Evolutionary conservation across 2,329 filamentous ascomycete genomes (phyloP), one percentile per base, ranked within the genome.

Genomic region (Macrophomina pseudophaseolina): DNA sequence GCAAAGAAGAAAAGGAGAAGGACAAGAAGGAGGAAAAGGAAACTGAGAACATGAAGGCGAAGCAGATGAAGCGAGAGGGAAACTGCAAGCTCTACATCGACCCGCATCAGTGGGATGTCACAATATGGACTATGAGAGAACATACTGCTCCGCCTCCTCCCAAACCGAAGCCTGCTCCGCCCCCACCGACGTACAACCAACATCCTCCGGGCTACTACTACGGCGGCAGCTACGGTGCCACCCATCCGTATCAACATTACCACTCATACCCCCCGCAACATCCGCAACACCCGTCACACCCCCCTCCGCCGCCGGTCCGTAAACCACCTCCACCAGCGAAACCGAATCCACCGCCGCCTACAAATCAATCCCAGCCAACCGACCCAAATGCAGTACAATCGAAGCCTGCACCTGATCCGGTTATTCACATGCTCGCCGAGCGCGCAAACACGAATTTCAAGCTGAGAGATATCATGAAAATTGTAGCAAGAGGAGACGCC

Each of bases 391-490:
- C 46, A 16, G 68, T 73, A 30, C 66, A 74, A 4, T 70, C 75
- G 16, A 75, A 75, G 9, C 78, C 79, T 33, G 79, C 81, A 30
- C 80, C 84, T n/a, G 92, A 94, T 73, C 91, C 91, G 0, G 92
- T 95, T 51, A 94, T 95, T 66, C 89, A 93, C 60, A 88, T 91
- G 69, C 81, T 95, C 32, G 92, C 92, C 0, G 90, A 92, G 72
- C 87, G 88, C 70, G 92, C 92, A 6, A 91, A 90, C 0, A 88
- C 87, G 32, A 90, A 95, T 74, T 85, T 88, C 0, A 85, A 90
- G 65, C 81, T 95, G 9, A 89, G 93, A 66, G 88, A 90, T 42
- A 82, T 95, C 0, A 95, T 95, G 92, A 92, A 92, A 75, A 87
- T 91, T 64, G 92, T 95, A 0, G 92, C 92, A 0, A 88, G 89